Base-by-base conservation (phyloP, 2,329 filamentous ascomycete genomes). In the Trichophaea hybrida region DNA sequence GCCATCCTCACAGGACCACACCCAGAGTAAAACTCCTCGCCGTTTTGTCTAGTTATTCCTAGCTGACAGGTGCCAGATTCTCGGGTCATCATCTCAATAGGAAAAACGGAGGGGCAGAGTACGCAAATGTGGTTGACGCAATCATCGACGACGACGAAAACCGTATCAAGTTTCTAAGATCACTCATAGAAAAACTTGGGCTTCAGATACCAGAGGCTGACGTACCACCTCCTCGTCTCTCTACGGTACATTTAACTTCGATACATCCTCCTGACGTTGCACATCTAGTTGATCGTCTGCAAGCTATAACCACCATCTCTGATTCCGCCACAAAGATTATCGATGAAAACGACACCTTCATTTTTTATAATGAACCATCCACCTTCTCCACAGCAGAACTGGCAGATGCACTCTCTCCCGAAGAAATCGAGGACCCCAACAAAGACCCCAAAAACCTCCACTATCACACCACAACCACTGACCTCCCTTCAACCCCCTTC, bases 1-100 rank as follows among this genome's bases (percentile, higher is more conserved):
- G 88, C 81, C 1, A 73, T 97, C 5, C 73, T 98, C 15, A 94
- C 86, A 0, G 89, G 90, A 0, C 87, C 89, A 43, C 93, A 98
- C 76, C 91, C 91, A 55, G 93, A 98, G 87, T 94, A 75, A 70
- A 80, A 8, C 40, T 37, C 62, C 50, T 49, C 10, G 13, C 44
- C 12, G 15, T 8, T 24, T 53, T 24, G 50, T 34, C 17, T 2
- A 2, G 10, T 15, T 17, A 10, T 2, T 10, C 17, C 50, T n/a
- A 31, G 62, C 15, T 61, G 6, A 15, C 44, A n/a, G 44, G 44
- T 24, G 15, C 7, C 66, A 94, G 89, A 71, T 97, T 97, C 70
- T 84, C 89, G 2, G 80, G 86, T 1, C 80, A 76, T 49, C 95
- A 94, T 68, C 77, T 97, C 5, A 78, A 83, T 62, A 80, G 78